phyloP scores from a whole-genome alignment of 2,329 filamentous ascomycete species.

The Cladorrhinum sp. region DNA sequence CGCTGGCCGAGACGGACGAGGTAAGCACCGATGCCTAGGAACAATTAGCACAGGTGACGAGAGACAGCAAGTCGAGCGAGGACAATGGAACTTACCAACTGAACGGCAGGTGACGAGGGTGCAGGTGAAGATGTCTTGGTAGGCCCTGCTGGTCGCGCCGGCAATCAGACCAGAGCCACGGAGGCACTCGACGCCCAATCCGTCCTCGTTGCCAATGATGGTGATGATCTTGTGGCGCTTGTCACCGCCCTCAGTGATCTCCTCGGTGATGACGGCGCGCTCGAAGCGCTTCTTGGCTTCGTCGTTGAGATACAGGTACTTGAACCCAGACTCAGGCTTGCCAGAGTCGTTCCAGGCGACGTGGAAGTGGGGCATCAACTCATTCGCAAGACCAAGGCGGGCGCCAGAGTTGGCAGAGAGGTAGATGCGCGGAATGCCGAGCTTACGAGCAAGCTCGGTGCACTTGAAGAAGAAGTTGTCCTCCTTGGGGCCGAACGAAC shows the following conservation, averaged over 20 bases:
- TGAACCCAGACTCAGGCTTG: conserved; percentile 86
- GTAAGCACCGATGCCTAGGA: conserved; percentile 86
- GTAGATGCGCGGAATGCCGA: conserved; percentile 96
- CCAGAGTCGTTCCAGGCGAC: conserved; percentile 88
- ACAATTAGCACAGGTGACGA: conserved; percentile 13
- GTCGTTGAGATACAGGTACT: conserved; percentile 90
- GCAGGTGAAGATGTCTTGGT: conserved; percentile 98
- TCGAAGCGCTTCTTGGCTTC: conserved; percentile 85
- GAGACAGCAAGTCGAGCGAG: neutral
- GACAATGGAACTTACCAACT: conserved; percentile 62
- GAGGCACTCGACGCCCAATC: conserved; percentile 95
- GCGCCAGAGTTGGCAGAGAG: conserved; percentile 98
- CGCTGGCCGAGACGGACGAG: conserved; percentile 96
- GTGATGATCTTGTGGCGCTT: conserved; percentile 91
- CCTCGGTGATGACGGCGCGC: conserved; percentile 83
- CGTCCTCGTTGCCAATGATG: conserved; percentile 88
- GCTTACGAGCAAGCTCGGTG: conserved; percentile 88
- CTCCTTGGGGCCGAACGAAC: conserved; percentile 93
- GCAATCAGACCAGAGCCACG: conserved; percentile 97
- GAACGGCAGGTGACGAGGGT: conserved; percentile 97
- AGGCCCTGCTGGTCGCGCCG: conserved; percentile 92
- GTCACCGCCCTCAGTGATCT: conserved; percentile 81
- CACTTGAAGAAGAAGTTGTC: conserved; percentile 99
- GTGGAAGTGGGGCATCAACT: conserved; percentile 94
- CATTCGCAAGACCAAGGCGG: conserved; percentile 92